Evolutionary conservation across 768 basidiomycete species (phyloP), one percentile per base, ranked within the genome.

Genomic region (Suillus spraguei): DNA sequence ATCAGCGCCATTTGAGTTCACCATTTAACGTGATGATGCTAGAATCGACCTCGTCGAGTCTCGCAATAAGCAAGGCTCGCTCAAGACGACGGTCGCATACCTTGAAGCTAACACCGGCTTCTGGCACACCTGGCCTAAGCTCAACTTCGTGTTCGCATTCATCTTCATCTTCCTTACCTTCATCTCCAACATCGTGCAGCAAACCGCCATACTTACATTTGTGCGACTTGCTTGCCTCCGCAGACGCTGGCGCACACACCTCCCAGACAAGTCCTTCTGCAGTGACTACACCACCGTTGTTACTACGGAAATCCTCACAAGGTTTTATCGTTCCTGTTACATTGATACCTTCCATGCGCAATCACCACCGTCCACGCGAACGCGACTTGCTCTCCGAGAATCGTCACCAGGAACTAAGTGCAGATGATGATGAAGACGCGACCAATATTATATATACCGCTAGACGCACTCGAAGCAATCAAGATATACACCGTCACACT

Each of bases 401-500:
- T 14, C 60, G 16, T 17, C 20, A 24, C 22, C 53, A 59, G 52
- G 60, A 33, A 60, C 5, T 58, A 24, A 58, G 56, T 32, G 33
- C 47, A 22, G 47, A 60, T 20, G 60, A 60, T 1, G 59, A 60
- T 5, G 65, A 52, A 13, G 62, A 68, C 11, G 36, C 60, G 32
- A 33, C 53, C 17, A 60, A 50, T 61, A 54, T 60, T 17, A 69
- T 69, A 28, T 70, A 67, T 42, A 59, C 72, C 50, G 47, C 70
- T 28, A 67, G 67, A 58, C 73, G 68, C 60, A 61, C 71, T 10
- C 66, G 63, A 55, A 71, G 70, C 63, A 66, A 67, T 2, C 63
- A 66, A 22, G 73, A 73, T 24, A 63, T 73, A 17, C 50, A 67
- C 53, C 61, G 24, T 16, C 70, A 60, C 32, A 32, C 63, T 11